Base-by-base conservation (phyloP, 495 filamentous ascomycete species). In the Lasiosphaeris hirsuta region DNA sequence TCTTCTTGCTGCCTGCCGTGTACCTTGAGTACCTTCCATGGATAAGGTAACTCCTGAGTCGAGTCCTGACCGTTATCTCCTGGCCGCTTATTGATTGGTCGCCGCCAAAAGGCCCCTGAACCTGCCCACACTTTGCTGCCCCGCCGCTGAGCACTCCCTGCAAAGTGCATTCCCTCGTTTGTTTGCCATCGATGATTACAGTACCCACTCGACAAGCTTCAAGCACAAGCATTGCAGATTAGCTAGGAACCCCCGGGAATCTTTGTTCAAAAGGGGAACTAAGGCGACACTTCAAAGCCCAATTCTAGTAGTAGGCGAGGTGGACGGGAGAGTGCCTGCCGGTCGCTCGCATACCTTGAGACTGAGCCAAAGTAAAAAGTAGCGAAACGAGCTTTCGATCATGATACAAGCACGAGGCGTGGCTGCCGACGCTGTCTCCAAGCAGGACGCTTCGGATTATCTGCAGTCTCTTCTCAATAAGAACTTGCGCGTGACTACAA, bases 401-500 rank as follows among this genome's bases (percentile, higher is more conserved):
- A 30, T 2, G 23, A 30, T 30, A 30, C 23, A 30, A 30, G 23
- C 23, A 30, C 23, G 5, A 30, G 23, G 23, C 23, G 23, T 30
- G 23, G 23, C 23, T 30, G 5, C 23, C 23, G 23, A 30, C 23
- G 23, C 23, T 30, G 23, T 5, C 3, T n/a, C 15, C 38, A 51
- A 23, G 38, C 33, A 17, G 11, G 54, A 76, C 52, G 65, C 75
- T 42, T 60, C 64, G 55, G 57, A 63, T 44, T 83, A 72, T 54
- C 73, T 82, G 34, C 61, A 59, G 17, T 78, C 79, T 34, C 78
- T 88, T 55, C 70, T 91, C 34, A 84, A 82, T 72, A 84, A 83
- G 64, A 85, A 78, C 47, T 73, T 98, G 39, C 87, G 92, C 58
- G 76, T 97, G 50, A 84, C 90, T 63, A 89, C 87, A 23, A 89